These are phyloP conservation scores for Ogataea chonburiensis DNA, from an alignment of 805 yeast species.

Conservation along the genomic window DNA sequence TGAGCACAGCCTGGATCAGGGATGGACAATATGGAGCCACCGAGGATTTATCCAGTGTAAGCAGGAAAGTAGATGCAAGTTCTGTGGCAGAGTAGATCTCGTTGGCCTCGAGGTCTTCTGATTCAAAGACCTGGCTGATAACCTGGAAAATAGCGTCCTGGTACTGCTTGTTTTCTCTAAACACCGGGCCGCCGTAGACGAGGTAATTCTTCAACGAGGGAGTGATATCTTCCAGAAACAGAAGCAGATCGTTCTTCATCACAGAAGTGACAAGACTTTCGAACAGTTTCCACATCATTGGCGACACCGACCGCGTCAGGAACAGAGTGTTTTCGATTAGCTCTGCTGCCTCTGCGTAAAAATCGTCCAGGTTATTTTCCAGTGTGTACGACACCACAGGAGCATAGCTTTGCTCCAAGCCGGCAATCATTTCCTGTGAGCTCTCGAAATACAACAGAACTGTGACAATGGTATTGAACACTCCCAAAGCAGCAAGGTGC, in stretches of 20 bases:
- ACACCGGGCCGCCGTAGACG: conserved; percentile 50
- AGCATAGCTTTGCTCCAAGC: conserved; percentile 68
- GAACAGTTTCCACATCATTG: conserved; percentile 73
- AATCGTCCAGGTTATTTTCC: conserved; percentile 67
- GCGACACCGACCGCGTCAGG: conserved; percentile 57
- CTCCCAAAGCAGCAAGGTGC: conserved; percentile 81
- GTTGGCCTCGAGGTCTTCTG: conserved; percentile 33
- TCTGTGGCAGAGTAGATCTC: conserved; percentile 63
- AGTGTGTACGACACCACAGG: conserved; percentile 75
- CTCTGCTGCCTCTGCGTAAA: conserved; percentile 78
- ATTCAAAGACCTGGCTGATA: conserved; percentile 41
- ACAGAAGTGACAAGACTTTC: conserved; percentile 42
- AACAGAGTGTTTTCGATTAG: conserved; percentile 75
- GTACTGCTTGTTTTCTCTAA: conserved; percentile 46
- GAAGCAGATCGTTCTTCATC: conserved; percentile 49
- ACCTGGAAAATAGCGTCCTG: conserved; percentile 51
- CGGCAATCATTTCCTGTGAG: conserved; percentile 63
- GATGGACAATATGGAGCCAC: conserved; percentile 46
- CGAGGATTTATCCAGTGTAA: conserved; percentile 49
- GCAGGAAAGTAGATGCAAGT: conserved; percentile 60
- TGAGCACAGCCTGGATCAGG: conserved; percentile 45
- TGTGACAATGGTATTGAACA: conserved; percentile 83
- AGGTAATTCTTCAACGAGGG: conserved; percentile 75
- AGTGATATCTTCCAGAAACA: conserved; percentile 72
- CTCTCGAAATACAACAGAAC: conserved; percentile 85